Evolutionary conservation across 2,329 filamentous ascomycete genomes (phyloP).

Genomic region (Fusarium sp.): DNA sequence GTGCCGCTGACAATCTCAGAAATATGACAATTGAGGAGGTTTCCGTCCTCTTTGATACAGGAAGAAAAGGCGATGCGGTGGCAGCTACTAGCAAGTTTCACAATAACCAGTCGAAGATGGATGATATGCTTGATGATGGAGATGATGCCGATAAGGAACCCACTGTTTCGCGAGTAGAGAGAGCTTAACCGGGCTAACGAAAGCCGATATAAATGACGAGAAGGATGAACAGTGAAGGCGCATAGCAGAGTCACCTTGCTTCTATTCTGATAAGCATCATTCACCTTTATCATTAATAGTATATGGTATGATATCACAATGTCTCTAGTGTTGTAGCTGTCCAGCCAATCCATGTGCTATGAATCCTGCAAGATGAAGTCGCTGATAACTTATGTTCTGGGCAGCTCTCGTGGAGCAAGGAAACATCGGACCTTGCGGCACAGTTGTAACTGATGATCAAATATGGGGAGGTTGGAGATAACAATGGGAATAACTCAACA

Average conservation of each 20-base stretch:
- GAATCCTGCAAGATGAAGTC: no score
- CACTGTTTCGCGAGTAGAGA: slow-evolving; percentile 8
- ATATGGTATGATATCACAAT: neutral
- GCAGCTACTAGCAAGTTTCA: slow-evolving; percentile 13
- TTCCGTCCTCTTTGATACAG: slow-evolving; percentile 30
- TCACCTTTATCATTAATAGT: no score
- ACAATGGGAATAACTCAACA: neutral
- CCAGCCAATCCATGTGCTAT: neutral
- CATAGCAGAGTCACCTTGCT: neutral
- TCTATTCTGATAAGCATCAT: neutral
- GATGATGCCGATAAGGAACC: slow-evolving; percentile 10
- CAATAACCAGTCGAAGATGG: neutral
- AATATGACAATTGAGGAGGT: slow-evolving; percentile 33
- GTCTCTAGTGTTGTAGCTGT: rapidly evolving
- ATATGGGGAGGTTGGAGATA: neutral
- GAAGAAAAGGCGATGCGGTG: slow-evolving; percentile 10
- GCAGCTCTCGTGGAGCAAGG: no score
- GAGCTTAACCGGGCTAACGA: rapidly evolving
- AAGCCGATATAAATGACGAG: rapidly evolving
- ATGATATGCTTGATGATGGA: slow-evolving; percentile 7
- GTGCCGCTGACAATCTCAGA: neutral
- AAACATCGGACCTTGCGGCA: neutral
- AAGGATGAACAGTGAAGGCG: no score
- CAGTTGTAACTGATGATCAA: neutral
- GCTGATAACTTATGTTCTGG: no score